phyloP scores from a whole-genome alignment of 768 basidiomycete genomes.

The Hemileccinum impolitum region DNA sequence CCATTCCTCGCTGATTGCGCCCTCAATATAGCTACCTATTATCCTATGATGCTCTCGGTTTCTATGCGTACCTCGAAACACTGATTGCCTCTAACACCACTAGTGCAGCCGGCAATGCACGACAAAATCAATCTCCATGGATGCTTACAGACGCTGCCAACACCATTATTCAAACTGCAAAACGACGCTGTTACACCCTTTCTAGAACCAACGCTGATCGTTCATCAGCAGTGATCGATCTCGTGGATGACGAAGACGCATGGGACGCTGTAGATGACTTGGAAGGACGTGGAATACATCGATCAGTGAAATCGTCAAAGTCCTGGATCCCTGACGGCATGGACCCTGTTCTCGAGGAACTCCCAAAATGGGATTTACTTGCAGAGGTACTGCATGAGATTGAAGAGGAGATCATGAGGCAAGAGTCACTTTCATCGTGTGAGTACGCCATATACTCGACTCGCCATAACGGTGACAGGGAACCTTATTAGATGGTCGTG shows the following conservation, averaged over 20 bases:
- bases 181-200: conserved; percentile 74
- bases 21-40: conserved; percentile 56
- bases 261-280: conserved; percentile 72
- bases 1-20: not conserved
- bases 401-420: conserved; percentile 76
- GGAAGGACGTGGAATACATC: conserved; percentile 8
- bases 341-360: conserved; percentile 87
- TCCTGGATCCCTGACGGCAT: conserved; percentile 74
- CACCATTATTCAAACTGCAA: conserved; percentile 76
- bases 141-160: conserved; percentile 91
- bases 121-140: conserved; percentile 80
- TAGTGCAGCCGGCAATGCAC: conserved; percentile 46
- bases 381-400: conserved; percentile 87
- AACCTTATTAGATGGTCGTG: conserved; percentile 36
- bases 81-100: conserved; percentile 63
- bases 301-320: conserved; percentile 10
- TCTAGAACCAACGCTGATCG: conserved; percentile 27
- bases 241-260: conserved; percentile 64
- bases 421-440: conserved; percentile 40
- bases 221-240: conserved; percentile 35
- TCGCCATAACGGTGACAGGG: not conserved
- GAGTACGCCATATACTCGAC: not conserved
- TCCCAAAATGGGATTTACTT: conserved; percentile 90
- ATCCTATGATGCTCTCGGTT: conserved; percentile 86
- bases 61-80: conserved; percentile 89